Base-by-base conservation (phyloP, 225 moss, liverwort and hornwort genomes). In the Physcomitrium patens region DNA sequence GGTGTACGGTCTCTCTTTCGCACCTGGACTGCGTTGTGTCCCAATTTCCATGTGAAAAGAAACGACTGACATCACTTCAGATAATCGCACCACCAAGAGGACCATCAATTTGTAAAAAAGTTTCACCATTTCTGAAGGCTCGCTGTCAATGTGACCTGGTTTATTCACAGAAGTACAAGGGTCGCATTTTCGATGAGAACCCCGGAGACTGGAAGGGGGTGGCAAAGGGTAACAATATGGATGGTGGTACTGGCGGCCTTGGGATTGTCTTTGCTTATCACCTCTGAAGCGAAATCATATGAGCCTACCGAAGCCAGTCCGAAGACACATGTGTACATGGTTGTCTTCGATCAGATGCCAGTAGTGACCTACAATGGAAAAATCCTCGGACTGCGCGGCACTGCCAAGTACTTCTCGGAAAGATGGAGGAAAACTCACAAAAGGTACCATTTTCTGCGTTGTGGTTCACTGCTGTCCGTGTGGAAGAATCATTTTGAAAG, bases 361-460 rank as follows among this genome's bases (percentile, higher is more conserved):
- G 75, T 86, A 26, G 85, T 86, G 70, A 82, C 79, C 23, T 86
- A 86, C 77, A 58, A 82, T 18, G 85, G 85, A 9, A 41, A 76
- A 17, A 24, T 86, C 24, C 24, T 76, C 13, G 82, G 85, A 66
- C 61, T 86, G 18, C 79, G 79, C 11, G 85, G 85, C 76, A 86
- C 85, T 17, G 82, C 85, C 26, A 86, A 86, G 67, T 86, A 82
- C 67, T 86, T 86, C 9, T 73, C 85, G 15, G 57, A 56, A 4
- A 66, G 53, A 43, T 86, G 85, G 85, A 76, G 72, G 22, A 86
- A 77, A 79, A 65, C 82, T 58, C 85, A 86, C 74, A 79, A 78
- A 63, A 79, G 82, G 85, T 86, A 83, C 6, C 58, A 37, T 37
- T 37, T 37, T 1, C 7, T 37, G 31, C 31, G 31, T 4, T 7